Percentiles rank a stretch among this genome's conserved stretches.
phyloP scores from a whole-genome alignment of 129 eudicot species.

The Deinandra increscens region DNA sequence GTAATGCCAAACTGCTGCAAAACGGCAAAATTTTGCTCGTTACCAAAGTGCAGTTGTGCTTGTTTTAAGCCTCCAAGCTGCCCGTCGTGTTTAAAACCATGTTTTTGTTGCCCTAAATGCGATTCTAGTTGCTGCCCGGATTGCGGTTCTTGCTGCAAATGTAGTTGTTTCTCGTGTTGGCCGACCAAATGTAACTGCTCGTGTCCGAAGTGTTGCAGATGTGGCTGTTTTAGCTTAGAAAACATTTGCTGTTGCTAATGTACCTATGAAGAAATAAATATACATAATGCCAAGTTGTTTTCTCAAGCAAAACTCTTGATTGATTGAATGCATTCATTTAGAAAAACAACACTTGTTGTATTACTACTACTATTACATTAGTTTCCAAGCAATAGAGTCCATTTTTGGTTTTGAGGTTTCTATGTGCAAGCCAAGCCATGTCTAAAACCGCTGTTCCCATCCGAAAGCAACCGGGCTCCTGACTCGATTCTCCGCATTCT shows the following conservation, averaged over 20 bases:
- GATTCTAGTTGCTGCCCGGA: constrained; percentile 24
- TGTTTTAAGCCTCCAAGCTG: constrained; percentile 23
- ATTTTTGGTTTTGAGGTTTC: constrained; percentile 15
- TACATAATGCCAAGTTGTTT: constrained; percentile 2
- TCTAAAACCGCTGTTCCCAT: constrained; percentile 38
- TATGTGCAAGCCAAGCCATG: constrained; percentile 20
- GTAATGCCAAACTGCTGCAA: constrained; percentile 35
- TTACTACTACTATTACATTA: constrained; percentile 30
- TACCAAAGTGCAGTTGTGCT: constrained; percentile 49
- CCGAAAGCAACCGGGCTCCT: constrained; percentile 74
- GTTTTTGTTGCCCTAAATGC: constrained; percentile 30
- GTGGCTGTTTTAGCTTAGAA: constrained; percentile 41
- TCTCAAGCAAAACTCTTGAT: constrained; percentile 15
- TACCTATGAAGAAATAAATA: constrained; percentile 15
- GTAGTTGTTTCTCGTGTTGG: constrained; percentile 23
- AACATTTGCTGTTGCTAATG: constrained; percentile 46
- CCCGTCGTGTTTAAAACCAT: constrained; percentile 35
- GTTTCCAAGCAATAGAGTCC: constrained; percentile 27
- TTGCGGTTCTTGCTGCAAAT: constrained; percentile 30
- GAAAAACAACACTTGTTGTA: constrained; percentile 4
- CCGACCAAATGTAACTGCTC: constrained; percentile 23
- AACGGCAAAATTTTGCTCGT: constrained; percentile 47
- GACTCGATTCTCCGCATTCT: constrained; percentile 53
- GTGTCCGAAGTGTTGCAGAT: constrained; percentile 46
- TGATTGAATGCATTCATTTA: neutral